These are phyloP conservation scores for Alnus glutinosa DNA, from an alignment of 306 rosid genomes.

Conservation along the genomic window DNA sequence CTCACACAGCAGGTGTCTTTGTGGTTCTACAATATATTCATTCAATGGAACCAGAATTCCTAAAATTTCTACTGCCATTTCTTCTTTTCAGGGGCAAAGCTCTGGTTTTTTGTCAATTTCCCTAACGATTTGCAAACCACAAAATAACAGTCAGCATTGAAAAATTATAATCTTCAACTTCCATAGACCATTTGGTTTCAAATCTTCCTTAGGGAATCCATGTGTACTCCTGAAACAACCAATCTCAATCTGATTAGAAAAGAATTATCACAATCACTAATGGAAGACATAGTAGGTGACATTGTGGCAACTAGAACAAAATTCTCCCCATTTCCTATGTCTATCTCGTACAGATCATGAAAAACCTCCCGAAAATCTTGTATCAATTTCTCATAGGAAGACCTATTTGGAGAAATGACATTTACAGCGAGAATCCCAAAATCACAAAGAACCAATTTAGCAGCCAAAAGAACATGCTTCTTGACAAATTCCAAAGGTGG, in stretches of 20 bases:
- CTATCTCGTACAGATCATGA: slow-evolving; percentile 59
- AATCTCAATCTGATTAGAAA: slow-evolving; percentile 52
- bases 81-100: not conserved
- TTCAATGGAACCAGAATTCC: not conserved
- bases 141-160: not conserved
- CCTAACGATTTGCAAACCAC: not conserved
- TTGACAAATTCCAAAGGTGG: slow-evolving; percentile 67
- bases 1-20: not conserved
- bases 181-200: slow-evolving; percentile 15
- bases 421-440: slow-evolving; percentile 63
- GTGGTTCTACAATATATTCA: not conserved
- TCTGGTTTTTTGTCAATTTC: not conserved
- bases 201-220: slow-evolving; percentile 49
- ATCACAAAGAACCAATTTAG: slow-evolving; percentile 57
- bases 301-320: slow-evolving; percentile 59
- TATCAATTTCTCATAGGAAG: slow-evolving; percentile 48
- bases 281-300: slow-evolving; percentile 34
- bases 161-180: not conserved
- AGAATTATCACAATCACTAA: slow-evolving; percentile 31
- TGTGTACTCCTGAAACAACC: slow-evolving; percentile 52
- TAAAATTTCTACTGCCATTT: not conserved
- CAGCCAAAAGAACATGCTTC: slow-evolving; percentile 55
- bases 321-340: slow-evolving; percentile 76
- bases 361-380: slow-evolving; percentile 48
- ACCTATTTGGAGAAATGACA: slow-evolving; percentile 58